Base-by-base conservation (phyloP, 176 grass and related monocot species). In the Raddia distichophylla region DNA sequence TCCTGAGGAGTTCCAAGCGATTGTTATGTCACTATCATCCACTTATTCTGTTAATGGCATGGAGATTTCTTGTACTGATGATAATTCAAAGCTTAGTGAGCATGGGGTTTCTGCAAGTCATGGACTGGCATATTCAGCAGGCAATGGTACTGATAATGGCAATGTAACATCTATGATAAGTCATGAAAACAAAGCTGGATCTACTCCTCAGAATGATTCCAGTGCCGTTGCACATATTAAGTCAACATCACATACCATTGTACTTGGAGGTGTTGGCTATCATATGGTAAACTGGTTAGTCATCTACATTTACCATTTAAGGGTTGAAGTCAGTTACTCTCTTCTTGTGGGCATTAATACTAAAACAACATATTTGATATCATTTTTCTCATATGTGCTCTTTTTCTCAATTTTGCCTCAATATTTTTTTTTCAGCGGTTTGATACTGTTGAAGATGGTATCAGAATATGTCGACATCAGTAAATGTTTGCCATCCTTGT, bases 231-330 rank as follows among this genome's bases (percentile, higher is more conserved):
- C 75, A 58, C 78, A 69, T 85, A 78, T 60, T 56, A 92, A 67
- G 78, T 78, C 90, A 74, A 53, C 82, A 53, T 88, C 80, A 65
- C 92, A 95, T 75, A 88, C 68, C 18, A 93, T 99, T 84, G 82
- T 91, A 53, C 87, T 89, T 93, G 91, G 93, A 83, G 93, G 97
- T 90, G 91, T 99, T 86, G 91, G 91, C 54, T 99, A 99, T 85
- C 93, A 99, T 86, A 99, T 99, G 93, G 82, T 95, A 86, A 99
- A 99, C 93, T 95, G 96, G 97, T 99, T 86, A 96, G 97, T 95
- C 87, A 87, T 86, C 78, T 87, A 45, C 76, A 78, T 64, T 60
- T 65, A 18, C 22, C 60, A 66, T 79, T 73, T 48, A 51, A 61
- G 67, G 59, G 47, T 82, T 90, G 42, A 64, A 60, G 35, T 60